phyloP scores from a whole-genome alignment of 352 stramenopile species.

The Globisporangium spiculum region DNA sequence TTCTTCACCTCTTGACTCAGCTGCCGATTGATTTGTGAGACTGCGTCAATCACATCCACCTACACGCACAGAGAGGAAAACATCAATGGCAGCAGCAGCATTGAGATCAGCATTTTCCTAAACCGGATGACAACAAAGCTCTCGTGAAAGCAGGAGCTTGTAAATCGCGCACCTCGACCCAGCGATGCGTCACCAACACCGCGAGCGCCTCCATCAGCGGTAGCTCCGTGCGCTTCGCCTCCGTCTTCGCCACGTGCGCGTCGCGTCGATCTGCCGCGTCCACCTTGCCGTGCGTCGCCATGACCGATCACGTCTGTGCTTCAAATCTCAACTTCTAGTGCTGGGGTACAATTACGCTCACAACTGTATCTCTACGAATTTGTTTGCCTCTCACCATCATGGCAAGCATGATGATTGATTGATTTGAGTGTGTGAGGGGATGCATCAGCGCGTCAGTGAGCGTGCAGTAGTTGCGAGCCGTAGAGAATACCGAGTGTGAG shows the following conservation, averaged over 20 bases:
- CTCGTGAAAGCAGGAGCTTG: not conserved
- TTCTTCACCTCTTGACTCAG: slow-evolving; percentile 20
- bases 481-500: not conserved
- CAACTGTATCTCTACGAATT: not conserved
- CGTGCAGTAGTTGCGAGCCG: not conserved
- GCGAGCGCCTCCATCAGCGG: slow-evolving; percentile 19
- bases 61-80: slow-evolving; percentile 13
- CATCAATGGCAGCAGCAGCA: not conserved
- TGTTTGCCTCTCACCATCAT: not conserved
- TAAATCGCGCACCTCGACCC: slow-evolving; percentile 34
- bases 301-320: not conserved
- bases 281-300: not conserved
- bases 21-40: slow-evolving; percentile 24
- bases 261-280: not conserved
- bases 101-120: not conserved
- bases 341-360: not conserved
- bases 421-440: not conserved
- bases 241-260: not conserved
- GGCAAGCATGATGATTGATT: not conserved
- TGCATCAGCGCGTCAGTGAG: not conserved
- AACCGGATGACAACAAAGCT: not conserved
- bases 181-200: slow-evolving; percentile 36
- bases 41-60: slow-evolving; percentile 32
- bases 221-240: not conserved
- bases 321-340: not conserved